Conservation (phyloP, 805 yeast genomes). For the Saccharomycopsis javanensis region DNA sequence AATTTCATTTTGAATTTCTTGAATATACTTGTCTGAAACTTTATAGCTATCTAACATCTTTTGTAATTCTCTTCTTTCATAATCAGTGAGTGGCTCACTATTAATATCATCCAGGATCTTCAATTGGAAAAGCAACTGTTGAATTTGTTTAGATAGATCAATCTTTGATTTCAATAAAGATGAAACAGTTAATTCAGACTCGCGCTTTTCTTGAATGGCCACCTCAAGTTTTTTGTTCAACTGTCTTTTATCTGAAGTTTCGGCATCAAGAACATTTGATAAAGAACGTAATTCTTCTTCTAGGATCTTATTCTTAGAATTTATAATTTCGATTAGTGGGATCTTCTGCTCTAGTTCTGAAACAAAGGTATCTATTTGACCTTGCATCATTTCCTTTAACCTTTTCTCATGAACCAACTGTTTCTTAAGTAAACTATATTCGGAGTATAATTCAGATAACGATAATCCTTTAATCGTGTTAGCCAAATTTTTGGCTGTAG, state of each 20-base stretch:
- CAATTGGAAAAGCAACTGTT: conserved; percentile 57
- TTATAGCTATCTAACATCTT: conserved; percentile 34
- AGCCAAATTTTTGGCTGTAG: conserved; percentile 35
- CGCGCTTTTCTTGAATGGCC: conserved; percentile 28
- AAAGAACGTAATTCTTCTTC: conserved; percentile 49
- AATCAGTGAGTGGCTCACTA: conserved; percentile 44
- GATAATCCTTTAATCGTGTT: conserved; percentile 43
- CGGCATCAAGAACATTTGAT: conserved; percentile 43
- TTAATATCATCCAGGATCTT: conserved; percentile 31
- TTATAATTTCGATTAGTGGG: conserved; percentile 64
- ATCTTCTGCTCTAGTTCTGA: conserved; percentile 68
- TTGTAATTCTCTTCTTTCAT: conserved; percentile 57
- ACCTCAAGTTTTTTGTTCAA: conserved; percentile 26
- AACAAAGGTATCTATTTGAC: conserved; percentile 61
- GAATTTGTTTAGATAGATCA: conserved; percentile 80
- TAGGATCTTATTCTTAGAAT: conserved; percentile 44
- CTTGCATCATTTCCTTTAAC: conserved; percentile 59
- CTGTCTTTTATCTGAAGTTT: conserved; percentile 41
- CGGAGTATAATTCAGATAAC: conserved; percentile 55
- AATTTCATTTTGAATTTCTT: conserved; percentile 18
- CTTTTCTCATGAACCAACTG: conserved; percentile 61
- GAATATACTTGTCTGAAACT: conserved; percentile 25
- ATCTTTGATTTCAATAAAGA: conserved; percentile 46
- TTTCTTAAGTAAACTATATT: conserved; percentile 52
- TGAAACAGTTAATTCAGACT: conserved; percentile 37